phyloP scores from a whole-genome alignment of 441 rosid species.

The Erodium trifolium region DNA sequence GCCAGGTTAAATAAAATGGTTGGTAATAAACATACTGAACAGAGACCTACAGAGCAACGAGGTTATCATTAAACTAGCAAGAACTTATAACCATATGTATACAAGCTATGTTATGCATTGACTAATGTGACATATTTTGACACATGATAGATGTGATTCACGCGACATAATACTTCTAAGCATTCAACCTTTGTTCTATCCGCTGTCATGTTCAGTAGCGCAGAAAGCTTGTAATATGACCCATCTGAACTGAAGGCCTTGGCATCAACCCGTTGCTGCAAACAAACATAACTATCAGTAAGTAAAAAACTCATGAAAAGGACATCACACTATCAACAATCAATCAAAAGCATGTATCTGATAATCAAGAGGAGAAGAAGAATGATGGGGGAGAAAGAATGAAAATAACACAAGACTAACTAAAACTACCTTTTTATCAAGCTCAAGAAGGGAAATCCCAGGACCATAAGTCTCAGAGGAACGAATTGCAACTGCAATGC shows the following conservation, averaged over 20 bases:
- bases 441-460: slow-evolving; percentile 92
- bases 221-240: slow-evolving; percentile 85
- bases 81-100: background rate
- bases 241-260: slow-evolving; percentile 74
- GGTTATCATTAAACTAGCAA: background rate
- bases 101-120: background rate
- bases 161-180: background rate
- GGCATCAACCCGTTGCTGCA: slow-evolving; percentile 91
- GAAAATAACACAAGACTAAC: slow-evolving; percentile 8
- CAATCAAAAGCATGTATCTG: background rate
- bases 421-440: slow-evolving; percentile 84
- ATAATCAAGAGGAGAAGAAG: background rate
- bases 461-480: slow-evolving; percentile 78
- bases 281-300: slow-evolving; percentile 15
- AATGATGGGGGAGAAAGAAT: background rate
- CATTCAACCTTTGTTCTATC: slow-evolving; percentile 90
- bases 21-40: background rate
- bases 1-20: background rate
- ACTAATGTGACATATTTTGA: background rate
- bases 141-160: background rate
- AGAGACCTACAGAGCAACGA: background rate
- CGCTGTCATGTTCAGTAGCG: slow-evolving; percentile 73
- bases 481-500: slow-evolving; percentile 78
- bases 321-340: background rate
- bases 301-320: background rate